Percentiles rank a stretch among this genome's conserved stretches.
These are phyloP conservation scores for Bipolaris gigantea DNA, from an alignment of 2,329 filamentous ascomycete genomes.

Conservation along the genomic window DNA sequence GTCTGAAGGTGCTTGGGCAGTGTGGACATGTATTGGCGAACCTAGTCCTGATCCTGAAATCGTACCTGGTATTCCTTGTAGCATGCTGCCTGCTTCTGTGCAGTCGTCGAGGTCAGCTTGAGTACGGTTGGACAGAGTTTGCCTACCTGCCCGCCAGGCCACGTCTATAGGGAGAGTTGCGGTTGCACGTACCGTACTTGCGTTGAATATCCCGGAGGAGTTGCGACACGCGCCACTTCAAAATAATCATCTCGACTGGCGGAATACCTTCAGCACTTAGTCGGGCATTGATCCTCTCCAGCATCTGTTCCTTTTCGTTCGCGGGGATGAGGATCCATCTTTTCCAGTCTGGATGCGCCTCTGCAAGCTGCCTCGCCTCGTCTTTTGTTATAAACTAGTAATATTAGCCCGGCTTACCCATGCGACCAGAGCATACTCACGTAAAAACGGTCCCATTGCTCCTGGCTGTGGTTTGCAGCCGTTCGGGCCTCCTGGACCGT, in stretches of 20 bases:
- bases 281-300: slow-evolving; percentile 41
- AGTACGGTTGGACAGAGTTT: slow-evolving; percentile 24
- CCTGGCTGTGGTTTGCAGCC: slow-evolving; percentile 41
- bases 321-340: slow-evolving; percentile 44
- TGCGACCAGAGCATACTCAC: slow-evolving; percentile 29
- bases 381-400: slow-evolving; percentile 44
- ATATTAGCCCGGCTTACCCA: slow-evolving; percentile 27
- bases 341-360: slow-evolving; percentile 43
- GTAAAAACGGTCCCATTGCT: slow-evolving; percentile 45
- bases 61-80: slow-evolving; percentile 34
- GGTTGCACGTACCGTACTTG: slow-evolving; percentile 41
- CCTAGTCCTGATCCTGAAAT: slow-evolving; percentile 23
- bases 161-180: slow-evolving; percentile 22
- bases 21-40: slow-evolving; percentile 34
- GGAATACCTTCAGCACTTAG: slow-evolving; percentile 42
- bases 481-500: slow-evolving; percentile 42
- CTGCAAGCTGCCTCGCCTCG: slow-evolving; percentile 41
- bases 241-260: slow-evolving; percentile 42
- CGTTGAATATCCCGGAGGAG: slow-evolving; percentile 42
- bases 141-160: slow-evolving; percentile 20
- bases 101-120: slow-evolving; percentile 35
- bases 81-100: slow-evolving; percentile 44
- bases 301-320: slow-evolving; percentile 42
- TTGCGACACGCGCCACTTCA: slow-evolving; percentile 44
- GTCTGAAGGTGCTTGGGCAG: slow-evolving; percentile 31